Evolutionary conservation across 2,329 filamentous ascomycete species (phyloP).

Genomic region (Mycogone perniciosa): DNA sequence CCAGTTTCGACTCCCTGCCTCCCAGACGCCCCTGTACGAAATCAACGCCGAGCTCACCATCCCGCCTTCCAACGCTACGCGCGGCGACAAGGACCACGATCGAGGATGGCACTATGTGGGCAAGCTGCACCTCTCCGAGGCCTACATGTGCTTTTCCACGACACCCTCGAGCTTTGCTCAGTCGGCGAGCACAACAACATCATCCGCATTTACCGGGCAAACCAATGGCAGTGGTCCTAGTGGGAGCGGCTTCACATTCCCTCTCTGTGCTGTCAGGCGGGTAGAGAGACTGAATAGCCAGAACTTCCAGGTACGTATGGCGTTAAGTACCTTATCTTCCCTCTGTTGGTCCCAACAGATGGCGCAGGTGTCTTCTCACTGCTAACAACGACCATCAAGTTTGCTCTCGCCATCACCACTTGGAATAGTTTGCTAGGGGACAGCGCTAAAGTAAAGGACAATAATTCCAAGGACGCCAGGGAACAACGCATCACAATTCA

Average conservation of each 20-base stretch:
- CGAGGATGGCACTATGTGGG: slow-evolving; percentile 85
- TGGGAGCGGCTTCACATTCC: slow-evolving; percentile 92
- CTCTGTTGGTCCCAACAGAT: background rate
- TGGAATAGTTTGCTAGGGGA: slow-evolving; percentile 72
- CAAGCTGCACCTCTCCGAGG: slow-evolving; percentile 87
- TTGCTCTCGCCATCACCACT: slow-evolving; percentile 88
- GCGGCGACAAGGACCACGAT: slow-evolving; percentile 64
- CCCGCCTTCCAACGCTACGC: slow-evolving; percentile 61
- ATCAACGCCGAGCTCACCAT: slow-evolving; percentile 95
- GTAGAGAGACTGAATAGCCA: slow-evolving; percentile 92
- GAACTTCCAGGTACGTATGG: slow-evolving; percentile 58
- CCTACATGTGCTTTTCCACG: slow-evolving; percentile 94
- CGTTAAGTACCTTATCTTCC: too few relatives aligned
- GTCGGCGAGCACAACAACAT: slow-evolving; percentile 70
- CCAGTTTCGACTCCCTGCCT: slow-evolving; percentile 90
- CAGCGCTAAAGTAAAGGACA: slow-evolving; percentile 43
- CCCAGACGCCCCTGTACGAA: slow-evolving; percentile 90
- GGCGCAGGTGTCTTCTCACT: background rate
- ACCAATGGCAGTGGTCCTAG: slow-evolving; percentile 89
- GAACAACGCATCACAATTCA: slow-evolving; percentile 90
- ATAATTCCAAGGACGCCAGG: slow-evolving; percentile 35
- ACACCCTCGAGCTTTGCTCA: slow-evolving; percentile 81
- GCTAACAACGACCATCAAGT: slow-evolving; percentile 38
- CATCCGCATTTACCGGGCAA: slow-evolving; percentile 82
- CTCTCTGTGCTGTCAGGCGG: slow-evolving; percentile 81